Base-by-base conservation (phyloP, 495 filamentous ascomycete genomes). In the Tuber calosporum region DNA sequence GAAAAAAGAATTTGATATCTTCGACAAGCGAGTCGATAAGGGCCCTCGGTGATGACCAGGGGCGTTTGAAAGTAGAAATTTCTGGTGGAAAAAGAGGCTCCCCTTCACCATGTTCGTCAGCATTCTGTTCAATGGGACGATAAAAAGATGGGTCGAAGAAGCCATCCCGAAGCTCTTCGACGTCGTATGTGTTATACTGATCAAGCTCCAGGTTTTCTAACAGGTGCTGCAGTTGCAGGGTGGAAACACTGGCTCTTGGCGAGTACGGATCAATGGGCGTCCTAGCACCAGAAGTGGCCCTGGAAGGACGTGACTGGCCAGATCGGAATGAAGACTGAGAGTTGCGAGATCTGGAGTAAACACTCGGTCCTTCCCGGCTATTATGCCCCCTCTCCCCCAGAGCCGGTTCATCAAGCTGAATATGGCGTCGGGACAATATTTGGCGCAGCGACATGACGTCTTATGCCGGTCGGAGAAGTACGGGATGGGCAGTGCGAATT, bases 141-240 rank as follows among this genome's bases (percentile, higher is more conserved):
- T 85, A 83, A 72, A 88, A 89, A 8, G 86, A 77, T 8, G 87
- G 85, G 80, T 89, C 87, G 73, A 88, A 89, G 78, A 89, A 88
- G 42, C 87, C 87, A 81, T 88, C 87, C 71, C 87, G 82, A 22
- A 84, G 74, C 73, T 89, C 87, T 66, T 84, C 82, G 17, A 88
- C 81, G 1, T 86, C 87, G 76, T 88, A 88, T 5, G 85, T 83
- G 43, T 85, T 82, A 48, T 81, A 81, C 41, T 86, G 80, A 53
- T 85, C 83, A 68, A 82, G 75, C 69, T 85, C 78, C 20, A 83
- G 67, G 66, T 79, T 81, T 62, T 83, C 82, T 1, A 85, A 74
- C 9, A 86, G 78, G 69, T 83, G 82, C 62, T 83, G 82, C 11
- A 86, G 79, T 67, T 86, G 84, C 58, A 81, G 74, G 62, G 79